phyloP scores from a whole-genome alignment of 176 grass and related monocot species.

The Olyra latifolia region DNA sequence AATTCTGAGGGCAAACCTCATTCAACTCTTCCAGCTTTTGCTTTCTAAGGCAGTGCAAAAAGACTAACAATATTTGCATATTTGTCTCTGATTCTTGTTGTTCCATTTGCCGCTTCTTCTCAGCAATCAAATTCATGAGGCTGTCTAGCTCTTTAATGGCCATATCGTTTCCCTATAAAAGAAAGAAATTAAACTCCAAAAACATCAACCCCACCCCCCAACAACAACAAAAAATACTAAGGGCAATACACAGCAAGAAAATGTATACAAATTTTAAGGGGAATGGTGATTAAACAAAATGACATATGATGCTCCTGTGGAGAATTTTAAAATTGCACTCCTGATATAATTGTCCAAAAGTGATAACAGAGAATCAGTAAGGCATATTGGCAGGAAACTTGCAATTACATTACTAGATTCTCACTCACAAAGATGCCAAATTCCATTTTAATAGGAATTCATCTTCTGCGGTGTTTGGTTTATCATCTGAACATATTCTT shows the following conservation, averaged over 20 bases:
- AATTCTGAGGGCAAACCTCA: conserved; percentile 54
- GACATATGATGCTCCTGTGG: not conserved
- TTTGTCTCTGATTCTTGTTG: conserved; percentile 97
- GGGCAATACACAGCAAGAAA: not conserved
- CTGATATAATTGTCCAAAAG: not conserved
- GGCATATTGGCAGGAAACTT: not conserved
- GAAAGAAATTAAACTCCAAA: conserved; percentile 26
- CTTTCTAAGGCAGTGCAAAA: conserved; percentile 96
- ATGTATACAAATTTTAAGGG: not conserved
- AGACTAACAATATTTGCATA: conserved; percentile 97
- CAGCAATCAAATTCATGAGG: conserved; percentile 78
- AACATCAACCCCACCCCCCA: too few relatives aligned
- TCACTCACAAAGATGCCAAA: not conserved
- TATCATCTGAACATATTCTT: conserved; percentile 31
- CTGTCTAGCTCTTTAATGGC: conserved; percentile 80
- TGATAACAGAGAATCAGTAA: conserved; percentile 3
- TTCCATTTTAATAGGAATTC: not conserved
- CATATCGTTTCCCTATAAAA: conserved; percentile 85
- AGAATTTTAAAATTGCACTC: not conserved
- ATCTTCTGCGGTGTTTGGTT: conserved; percentile 1
- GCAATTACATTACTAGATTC: not conserved
- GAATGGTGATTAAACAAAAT: not conserved
- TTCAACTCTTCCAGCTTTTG: conserved; percentile 96
- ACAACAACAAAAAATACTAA: not conserved
- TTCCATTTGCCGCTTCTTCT: conserved; percentile 96